phyloP scores from a whole-genome alignment of 805 yeast genomes.

The Yarrowia yakushimensis region DNA sequence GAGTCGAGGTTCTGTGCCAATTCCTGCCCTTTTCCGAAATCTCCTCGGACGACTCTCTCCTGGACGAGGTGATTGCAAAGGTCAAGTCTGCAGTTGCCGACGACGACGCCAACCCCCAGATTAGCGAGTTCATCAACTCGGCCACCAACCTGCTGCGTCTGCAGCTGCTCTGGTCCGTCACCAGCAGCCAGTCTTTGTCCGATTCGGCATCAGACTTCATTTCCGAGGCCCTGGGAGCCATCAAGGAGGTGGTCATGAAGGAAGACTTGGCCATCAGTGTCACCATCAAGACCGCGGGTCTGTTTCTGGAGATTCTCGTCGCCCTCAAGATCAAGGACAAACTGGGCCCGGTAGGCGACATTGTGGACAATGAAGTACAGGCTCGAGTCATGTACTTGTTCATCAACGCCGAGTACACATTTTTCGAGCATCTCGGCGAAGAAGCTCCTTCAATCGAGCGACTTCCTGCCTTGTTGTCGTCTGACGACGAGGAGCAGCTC shows the following conservation, averaged over 20 bases:
- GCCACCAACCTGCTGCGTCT: conserved; percentile 11
- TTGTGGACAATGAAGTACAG: neutral
- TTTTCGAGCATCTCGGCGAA: neutral
- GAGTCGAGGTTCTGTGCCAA: conserved; percentile 14
- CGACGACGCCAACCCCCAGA: neutral
- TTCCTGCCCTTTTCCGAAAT: neutral
- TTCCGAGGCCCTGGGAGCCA: neutral
- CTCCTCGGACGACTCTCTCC: neutral
- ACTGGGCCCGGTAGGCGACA: neutral
- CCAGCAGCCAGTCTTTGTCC: neutral
- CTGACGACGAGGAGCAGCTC: neutral
- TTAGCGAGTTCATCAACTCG: conserved; percentile 2
- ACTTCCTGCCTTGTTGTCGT: neutral
- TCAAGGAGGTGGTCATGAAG: neutral
- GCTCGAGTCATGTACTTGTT: conserved; percentile 2
- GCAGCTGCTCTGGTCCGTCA: neutral
- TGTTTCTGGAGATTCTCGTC: neutral
- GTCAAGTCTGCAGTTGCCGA: neutral
- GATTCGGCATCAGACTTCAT: neutral
- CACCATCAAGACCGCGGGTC: conserved; percentile 2
- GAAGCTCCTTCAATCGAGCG: neutral
- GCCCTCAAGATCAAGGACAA: conserved; percentile 20
- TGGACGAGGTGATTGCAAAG: neutral
- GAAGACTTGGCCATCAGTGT: neutral
- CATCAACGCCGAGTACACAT: conserved; percentile 11